Evolutionary conservation across 768 basidiomycete species (phyloP).

Genomic region (Hygrophorus pudorinus): DNA sequence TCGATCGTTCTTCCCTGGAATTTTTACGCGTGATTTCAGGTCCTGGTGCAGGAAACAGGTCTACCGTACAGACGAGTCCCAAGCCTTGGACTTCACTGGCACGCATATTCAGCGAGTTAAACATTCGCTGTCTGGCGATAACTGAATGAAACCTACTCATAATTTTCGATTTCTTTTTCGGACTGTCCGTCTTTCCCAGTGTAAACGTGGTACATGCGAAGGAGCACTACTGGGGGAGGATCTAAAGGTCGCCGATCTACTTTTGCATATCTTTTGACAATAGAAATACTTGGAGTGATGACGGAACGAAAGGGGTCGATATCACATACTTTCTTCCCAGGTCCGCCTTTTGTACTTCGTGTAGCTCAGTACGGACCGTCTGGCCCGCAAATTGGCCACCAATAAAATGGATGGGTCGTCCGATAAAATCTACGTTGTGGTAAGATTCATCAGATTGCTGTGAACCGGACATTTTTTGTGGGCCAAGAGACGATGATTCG

Average conservation of each 20-base stretch:
- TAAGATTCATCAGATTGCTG: constrained; percentile 11
- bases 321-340: constrained; percentile 53
- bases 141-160: constrained; percentile 30
- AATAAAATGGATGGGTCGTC: constrained; percentile 43
- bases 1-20: background rate
- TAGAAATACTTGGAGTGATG: constrained; percentile 1
- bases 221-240: constrained; percentile 52
- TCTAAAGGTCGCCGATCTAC: constrained; percentile 59
- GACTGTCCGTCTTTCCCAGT: constrained; percentile 29
- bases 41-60: constrained; percentile 54
- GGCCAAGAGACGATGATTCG: too few species aligned
- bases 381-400: constrained; percentile 54
- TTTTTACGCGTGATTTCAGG: constrained; percentile 12
- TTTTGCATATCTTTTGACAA: constrained; percentile 37
- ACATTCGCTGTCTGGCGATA: constrained; percentile 2
- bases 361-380: constrained; percentile 42
- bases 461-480: too few species aligned
- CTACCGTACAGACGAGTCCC: constrained; percentile 69
- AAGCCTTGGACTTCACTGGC: constrained; percentile 50
- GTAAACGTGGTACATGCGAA: constrained; percentile 37
- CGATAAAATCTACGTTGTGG: constrained; percentile 23
- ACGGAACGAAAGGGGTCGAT: constrained; percentile 5
- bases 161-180: constrained; percentile 34
- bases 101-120: constrained; percentile 8
- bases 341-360: constrained; percentile 55